These are phyloP conservation scores for Penicillium bialowiezense DNA, from an alignment of 495 filamentous ascomycete genomes.

Conservation along the genomic window DNA sequence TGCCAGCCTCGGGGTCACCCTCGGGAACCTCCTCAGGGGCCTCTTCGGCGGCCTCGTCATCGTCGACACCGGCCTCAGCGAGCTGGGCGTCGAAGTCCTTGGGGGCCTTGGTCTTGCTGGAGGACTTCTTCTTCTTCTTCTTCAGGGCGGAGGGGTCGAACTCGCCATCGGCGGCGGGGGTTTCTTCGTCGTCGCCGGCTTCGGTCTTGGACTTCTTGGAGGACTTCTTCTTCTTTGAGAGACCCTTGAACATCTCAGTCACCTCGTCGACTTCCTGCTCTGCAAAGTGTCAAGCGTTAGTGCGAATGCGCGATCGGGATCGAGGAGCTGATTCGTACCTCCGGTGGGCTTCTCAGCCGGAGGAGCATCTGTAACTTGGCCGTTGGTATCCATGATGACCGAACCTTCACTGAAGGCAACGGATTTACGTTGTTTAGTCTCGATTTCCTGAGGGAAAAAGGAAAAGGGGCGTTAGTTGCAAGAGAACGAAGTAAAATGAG, in stretches of 20 bases:
- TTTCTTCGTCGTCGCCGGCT: conserved; percentile 52
- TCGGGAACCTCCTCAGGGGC: conserved; percentile 51
- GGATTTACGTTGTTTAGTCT: conserved; percentile 70
- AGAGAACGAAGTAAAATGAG: conserved; percentile 7
- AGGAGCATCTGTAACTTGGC: conserved; percentile 69
- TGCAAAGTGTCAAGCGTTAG: conserved; percentile 18
- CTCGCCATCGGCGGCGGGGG: conserved; percentile 59
- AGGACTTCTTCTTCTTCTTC: conserved; percentile 84
- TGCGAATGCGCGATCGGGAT: conserved; percentile 1
- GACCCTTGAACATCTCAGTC: conserved; percentile 72
- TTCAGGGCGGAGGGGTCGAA: conserved; percentile 77
- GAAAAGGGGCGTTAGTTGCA: conserved; percentile 15
- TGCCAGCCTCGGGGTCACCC: conserved; percentile 86
- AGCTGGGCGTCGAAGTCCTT: conserved; percentile 80
- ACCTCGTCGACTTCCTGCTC: conserved; percentile 71
- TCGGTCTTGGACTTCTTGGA: conserved; percentile 63
- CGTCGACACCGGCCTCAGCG: conserved; percentile 66
- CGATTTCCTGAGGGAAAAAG: conserved; percentile 25
- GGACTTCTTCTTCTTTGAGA: conserved; percentile 84
- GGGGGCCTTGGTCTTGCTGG: conserved; percentile 58
- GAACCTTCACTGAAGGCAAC: conserved; percentile 85
- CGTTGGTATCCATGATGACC: conserved; percentile 80
- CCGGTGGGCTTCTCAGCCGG: conserved; percentile 58
- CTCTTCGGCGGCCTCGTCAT: conserved; percentile 48
- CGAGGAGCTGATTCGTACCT: conserved; percentile 13